These are phyloP conservation scores for Fusarium tuaranense DNA, from an alignment of 2,329 filamentous ascomycete genomes.

Conservation along the genomic window DNA sequence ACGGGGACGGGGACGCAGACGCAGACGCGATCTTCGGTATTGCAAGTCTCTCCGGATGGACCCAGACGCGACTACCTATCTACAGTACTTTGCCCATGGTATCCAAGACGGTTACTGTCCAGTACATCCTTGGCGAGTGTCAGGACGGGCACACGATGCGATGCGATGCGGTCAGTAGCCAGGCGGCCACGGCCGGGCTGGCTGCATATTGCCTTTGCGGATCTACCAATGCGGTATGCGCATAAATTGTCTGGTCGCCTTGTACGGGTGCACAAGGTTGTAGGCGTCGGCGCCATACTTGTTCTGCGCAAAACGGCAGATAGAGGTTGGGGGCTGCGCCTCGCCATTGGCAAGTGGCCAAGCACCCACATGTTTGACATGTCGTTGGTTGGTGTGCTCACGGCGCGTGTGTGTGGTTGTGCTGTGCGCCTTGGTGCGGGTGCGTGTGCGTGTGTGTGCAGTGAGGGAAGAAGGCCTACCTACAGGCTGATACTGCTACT, in stretches of 20 bases:
- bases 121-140: not conserved
- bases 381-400: constrained; percentile 31
- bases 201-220: constrained; percentile 7
- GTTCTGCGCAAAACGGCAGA: constrained; percentile 26
- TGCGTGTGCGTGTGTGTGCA: not conserved
- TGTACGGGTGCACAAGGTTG: constrained; percentile 24
- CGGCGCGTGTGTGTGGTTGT: constrained; percentile 26
- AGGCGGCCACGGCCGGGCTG: constrained; percentile 1
- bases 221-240: not conserved
- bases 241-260: constrained; percentile 20
- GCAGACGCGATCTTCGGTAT: constrained; percentile 4
- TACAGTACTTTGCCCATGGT: not conserved
- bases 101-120: not conserved
- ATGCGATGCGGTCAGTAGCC: not conserved
- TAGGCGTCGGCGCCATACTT: constrained; percentile 32
- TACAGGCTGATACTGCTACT: constrained; percentile 1
- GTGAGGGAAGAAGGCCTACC: not conserved
- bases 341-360: constrained; percentile 36
- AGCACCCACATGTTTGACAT: constrained; percentile 40
- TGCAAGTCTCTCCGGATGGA: not conserved
- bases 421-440: not conserved
- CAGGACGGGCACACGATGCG: constrained; percentile 5
- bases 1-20: not conserved
- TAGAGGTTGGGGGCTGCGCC: constrained; percentile 34
- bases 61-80: not conserved